Percentiles rank a stretch among this genome's conserved stretches.
Evolutionary conservation across 2,329 filamentous ascomycete species (phyloP).

Genomic region (Fusarium kyushuense): DNA sequence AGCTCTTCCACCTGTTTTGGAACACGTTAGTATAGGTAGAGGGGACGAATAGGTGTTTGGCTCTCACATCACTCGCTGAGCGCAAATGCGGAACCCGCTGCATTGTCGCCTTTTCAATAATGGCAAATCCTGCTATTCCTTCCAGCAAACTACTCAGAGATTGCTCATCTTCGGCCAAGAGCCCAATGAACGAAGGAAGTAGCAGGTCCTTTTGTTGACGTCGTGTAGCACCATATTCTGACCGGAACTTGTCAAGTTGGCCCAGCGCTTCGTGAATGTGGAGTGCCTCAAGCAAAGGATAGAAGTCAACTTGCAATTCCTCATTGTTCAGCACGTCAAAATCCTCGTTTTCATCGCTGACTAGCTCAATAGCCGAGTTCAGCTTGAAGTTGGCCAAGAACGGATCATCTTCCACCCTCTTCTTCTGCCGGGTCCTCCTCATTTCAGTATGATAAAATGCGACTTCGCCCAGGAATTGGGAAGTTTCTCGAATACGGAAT

Average conservation of each 20-base stretch:
- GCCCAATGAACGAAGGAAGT: conserved; percentile 78
- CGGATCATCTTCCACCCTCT: conserved; percentile 79
- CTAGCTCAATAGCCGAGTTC: conserved; percentile 95
- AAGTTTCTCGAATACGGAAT: conserved; percentile 93
- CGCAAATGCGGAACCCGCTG: conserved; percentile 85
- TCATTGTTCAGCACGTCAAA: conserved; percentile 97
- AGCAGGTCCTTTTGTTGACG: conserved; percentile 92
- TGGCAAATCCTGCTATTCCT: conserved; percentile 94
- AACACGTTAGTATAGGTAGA: conserved; percentile 11
- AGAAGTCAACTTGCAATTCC: conserved; percentile 93
- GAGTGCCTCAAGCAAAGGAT: conserved; percentile 90
- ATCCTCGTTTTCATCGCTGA: conserved; percentile 94
- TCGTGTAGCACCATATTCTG: conserved; percentile 92
- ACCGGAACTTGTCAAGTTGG: conserved; percentile 89
- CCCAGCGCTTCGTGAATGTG: conserved; percentile 97
- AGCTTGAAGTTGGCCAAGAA: conserved; percentile 87
- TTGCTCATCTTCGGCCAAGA: conserved; percentile 84
- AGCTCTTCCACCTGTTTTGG: conserved; percentile 84
- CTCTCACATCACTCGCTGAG: conserved; percentile 80
- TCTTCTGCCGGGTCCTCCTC: conserved; percentile 83
- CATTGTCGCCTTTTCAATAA: conserved; percentile 95
- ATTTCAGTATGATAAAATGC: conserved; percentile 97
- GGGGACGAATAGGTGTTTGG: neutral
- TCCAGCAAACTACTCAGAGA: conserved; percentile 92
- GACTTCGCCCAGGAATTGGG: conserved; percentile 94